These are phyloP conservation scores for Zygosaccharomyces siamensis DNA, from an alignment of 805 yeast species.

Conservation along the genomic window DNA sequence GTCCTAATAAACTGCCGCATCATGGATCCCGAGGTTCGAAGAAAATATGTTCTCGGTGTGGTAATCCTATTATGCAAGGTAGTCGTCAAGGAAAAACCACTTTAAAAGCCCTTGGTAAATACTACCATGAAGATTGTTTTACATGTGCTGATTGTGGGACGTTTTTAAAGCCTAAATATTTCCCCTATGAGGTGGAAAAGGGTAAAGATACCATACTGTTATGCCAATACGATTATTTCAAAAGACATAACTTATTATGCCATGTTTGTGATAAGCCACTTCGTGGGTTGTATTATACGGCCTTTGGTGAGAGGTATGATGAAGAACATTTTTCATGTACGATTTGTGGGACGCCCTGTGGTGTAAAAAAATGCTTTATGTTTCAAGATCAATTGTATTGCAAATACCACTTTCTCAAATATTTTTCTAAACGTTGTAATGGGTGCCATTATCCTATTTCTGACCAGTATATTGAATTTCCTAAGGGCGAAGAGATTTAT, in stretches of 20 bases:
- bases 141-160: conserved; percentile 78
- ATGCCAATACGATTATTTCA: conserved; percentile 91
- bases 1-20: conserved; percentile 1
- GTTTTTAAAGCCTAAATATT: conserved; percentile 80
- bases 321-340: conserved; percentile 93
- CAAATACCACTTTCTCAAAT: conserved; percentile 84
- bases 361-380: conserved; percentile 87
- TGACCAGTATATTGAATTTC: conserved; percentile 90
- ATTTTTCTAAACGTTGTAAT: conserved; percentile 83
- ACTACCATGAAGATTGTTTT: conserved; percentile 86
- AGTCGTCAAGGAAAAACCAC: conserved; percentile 34
- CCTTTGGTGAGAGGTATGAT: conserved; percentile 86
- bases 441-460: conserved; percentile 90
- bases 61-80: conserved; percentile 56
- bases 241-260: conserved; percentile 79
- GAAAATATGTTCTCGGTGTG: conserved; percentile 50
- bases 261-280: conserved; percentile 78
- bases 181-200: conserved; percentile 59
- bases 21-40: conserved; percentile 12
- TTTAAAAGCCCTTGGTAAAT: conserved; percentile 74
- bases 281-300: conserved; percentile 90
- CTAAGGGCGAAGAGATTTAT: conserved; percentile 83
- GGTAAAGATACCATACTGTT: conserved; percentile 50
- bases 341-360: conserved; percentile 79
- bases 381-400: conserved; percentile 80